phyloP scores from a whole-genome alignment of 306 rosid species.

The Glycyrrhiza uralensis region DNA sequence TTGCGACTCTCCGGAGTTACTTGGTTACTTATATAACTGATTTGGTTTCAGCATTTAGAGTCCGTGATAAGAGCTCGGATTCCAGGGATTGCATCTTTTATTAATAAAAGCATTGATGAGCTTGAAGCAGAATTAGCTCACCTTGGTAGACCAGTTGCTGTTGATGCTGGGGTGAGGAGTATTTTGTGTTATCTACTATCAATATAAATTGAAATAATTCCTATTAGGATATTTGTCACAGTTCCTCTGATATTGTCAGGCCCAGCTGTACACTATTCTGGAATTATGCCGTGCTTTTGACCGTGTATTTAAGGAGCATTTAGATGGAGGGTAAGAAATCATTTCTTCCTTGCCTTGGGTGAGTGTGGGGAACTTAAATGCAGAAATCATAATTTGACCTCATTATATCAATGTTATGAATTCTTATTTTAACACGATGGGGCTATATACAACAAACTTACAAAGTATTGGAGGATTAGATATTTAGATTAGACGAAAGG shows the following conservation, averaged over 20 bases:
- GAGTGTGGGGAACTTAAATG: neutral
- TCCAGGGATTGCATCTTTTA: constrained; percentile 75
- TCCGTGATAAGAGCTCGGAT: constrained; percentile 74
- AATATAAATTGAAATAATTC: constrained; percentile 1
- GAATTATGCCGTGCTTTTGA: constrained; percentile 91
- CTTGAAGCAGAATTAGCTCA: constrained; percentile 84
- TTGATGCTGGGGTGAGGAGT: constrained; percentile 91
- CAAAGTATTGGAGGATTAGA: neutral
- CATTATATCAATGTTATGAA: neutral
- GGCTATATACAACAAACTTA: neutral
- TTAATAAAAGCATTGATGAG: constrained; percentile 79
- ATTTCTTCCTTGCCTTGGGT: no score
- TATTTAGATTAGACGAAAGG: no score
- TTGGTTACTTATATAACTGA: constrained; percentile 8
- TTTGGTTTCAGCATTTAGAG: constrained; percentile 79
- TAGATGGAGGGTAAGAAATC: constrained; percentile 84
- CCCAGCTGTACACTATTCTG: constrained; percentile 78
- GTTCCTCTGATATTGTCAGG: constrained; percentile 45
- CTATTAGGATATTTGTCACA: neutral
- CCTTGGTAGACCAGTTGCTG: constrained; percentile 83
- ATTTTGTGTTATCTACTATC: neutral
- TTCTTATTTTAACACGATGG: neutral
- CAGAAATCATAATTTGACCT: neutral
- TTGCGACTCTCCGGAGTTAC: neutral
- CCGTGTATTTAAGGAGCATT: constrained; percentile 84